phyloP scores from a whole-genome alignment of 2,329 filamentous ascomycete species.

The Neurospora sp. region DNA sequence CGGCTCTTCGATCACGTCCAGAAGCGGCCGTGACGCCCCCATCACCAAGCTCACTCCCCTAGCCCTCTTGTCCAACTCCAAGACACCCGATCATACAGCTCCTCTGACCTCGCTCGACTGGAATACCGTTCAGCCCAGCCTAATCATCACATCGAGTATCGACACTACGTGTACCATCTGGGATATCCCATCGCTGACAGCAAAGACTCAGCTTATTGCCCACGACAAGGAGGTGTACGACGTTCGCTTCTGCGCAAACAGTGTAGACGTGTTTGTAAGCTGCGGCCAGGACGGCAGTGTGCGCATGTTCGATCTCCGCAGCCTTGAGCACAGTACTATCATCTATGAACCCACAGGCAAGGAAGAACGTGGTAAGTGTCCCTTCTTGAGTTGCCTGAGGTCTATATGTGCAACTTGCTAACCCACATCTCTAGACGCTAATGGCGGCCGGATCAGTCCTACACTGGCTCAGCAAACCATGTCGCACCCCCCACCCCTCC shows the following conservation, averaged over 20 bases:
- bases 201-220: slow-evolving; percentile 95
- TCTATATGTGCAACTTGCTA: background rate
- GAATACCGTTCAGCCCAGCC: slow-evolving; percentile 92
- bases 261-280: slow-evolving; percentile 96
- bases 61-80: slow-evolving; percentile 90
- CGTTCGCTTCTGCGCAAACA: slow-evolving; percentile 94
- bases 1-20: slow-evolving; percentile 60
- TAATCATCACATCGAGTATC: slow-evolving; percentile 98
- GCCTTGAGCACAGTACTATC: slow-evolving; percentile 94
- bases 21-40: slow-evolving; percentile 45
- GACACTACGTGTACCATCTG: slow-evolving; percentile 99
- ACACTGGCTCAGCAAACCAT: slow-evolving; percentile 70
- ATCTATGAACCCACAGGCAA: slow-evolving; percentile 97
- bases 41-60: slow-evolving; percentile 80
- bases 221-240: slow-evolving; percentile 99
- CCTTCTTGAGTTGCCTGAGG: no score
- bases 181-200: slow-evolving; percentile 96
- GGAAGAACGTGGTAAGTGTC: slow-evolving; percentile 53
- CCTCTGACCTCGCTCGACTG: slow-evolving; percentile 94
- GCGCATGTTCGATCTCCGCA: slow-evolving; percentile 95
- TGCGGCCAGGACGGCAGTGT: slow-evolving; percentile 97
- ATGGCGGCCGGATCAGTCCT: slow-evolving; percentile 58
- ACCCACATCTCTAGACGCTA: slow-evolving; percentile 32
- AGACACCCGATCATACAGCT: slow-evolving; percentile 95
- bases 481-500: slow-evolving; percentile 64